Evolutionary conservation across 2,329 filamentous ascomycete species (phyloP), one percentile per base, ranked within the genome.

Genomic region (Karstenula rhodostoma): DNA sequence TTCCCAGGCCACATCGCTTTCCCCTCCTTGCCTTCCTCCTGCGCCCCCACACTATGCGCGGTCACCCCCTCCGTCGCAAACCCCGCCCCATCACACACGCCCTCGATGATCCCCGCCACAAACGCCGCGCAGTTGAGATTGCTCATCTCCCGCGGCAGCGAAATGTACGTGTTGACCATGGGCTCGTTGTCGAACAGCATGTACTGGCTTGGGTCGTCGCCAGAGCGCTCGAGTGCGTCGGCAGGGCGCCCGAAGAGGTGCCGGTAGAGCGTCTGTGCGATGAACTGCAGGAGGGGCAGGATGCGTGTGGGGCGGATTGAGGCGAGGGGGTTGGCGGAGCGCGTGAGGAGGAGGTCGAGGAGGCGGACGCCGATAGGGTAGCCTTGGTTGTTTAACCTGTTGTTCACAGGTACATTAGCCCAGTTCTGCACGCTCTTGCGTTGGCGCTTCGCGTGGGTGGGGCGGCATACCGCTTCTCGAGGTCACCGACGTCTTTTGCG

Each of bases 121-220:
- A 92, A 99, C 10, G 95, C 95, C 19, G 94, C 95, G 79, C 94
- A 97, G 78, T 97, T 98, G 73, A 99, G 85, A 85, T 95, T 92
- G 79, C 87, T 93, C 92, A 99, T 96, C 80, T 99, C 95, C 73
- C 90, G 90, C 17, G 95, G 95, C 56, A 98, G 90, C 71, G 89
- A 93, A 74, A 99, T 91, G 81, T 95, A 98, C 64, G 90, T 90
- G 79, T 97, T 98, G 42, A 98, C 94, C 53, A 98, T 85, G 23
- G 95, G 95, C 77, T 98, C 95, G 80, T 99, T 98, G 81, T 99
- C 95, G 71, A 94, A 92, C 71, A 99, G 95, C 94, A 99, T 98
- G 84, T 98, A 99, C 82, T 98, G 94, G 70, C 95, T 93, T 9
- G 92, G 90, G 55, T 93, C 94, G 56, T 89, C 87, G 9, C 91